phyloP scores from a whole-genome alignment of 768 basidiomycete species.

The Hypholoma fasciculare region DNA sequence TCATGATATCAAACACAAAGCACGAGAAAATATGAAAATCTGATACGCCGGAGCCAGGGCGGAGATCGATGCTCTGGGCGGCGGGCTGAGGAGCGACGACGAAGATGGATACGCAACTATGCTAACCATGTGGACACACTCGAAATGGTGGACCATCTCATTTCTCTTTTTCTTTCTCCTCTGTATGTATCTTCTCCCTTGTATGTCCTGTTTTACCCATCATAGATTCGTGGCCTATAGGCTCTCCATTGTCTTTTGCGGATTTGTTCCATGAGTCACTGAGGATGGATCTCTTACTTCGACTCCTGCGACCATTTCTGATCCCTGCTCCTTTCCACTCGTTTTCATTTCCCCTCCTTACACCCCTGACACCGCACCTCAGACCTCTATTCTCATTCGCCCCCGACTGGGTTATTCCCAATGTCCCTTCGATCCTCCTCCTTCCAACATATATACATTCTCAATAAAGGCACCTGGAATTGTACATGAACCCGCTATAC shows the following conservation, averaged over 20 bases:
- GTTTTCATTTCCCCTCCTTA: background rate
- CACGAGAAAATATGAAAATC: background rate
- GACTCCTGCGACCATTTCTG: background rate
- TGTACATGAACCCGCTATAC: background rate
- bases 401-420: background rate
- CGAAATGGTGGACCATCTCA: background rate
- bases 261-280: background rate
- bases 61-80: background rate
- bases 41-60: background rate
- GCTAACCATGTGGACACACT: conserved; percentile 1
- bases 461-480: background rate
- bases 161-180: background rate
- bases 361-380: too few relatives aligned
- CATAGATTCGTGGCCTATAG: background rate
- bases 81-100: background rate
- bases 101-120: conserved; percentile 6
- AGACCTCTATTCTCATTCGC: too few relatives aligned
- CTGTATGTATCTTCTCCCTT: conserved; percentile 6
- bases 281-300: background rate
- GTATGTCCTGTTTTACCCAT: background rate
- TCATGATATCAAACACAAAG: conserved; percentile 4
- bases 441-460: background rate
- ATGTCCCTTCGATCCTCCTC: background rate
- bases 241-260: background rate
- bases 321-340: background rate